phyloP scores from a whole-genome alignment of 106 monocot genomes.

The Phalaenopsis aphrodite region DNA sequence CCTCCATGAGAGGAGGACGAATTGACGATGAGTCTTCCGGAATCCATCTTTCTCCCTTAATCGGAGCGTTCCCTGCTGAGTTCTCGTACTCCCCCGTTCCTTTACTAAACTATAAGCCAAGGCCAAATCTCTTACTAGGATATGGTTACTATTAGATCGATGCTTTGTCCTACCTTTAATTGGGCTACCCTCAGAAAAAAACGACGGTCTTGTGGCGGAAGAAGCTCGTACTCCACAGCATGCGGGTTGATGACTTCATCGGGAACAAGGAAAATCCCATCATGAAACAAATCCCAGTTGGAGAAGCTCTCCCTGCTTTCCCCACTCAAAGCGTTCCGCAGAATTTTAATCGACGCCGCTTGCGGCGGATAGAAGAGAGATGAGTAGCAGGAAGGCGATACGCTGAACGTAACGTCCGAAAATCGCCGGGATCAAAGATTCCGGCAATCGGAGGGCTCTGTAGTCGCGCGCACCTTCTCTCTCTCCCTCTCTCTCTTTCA shows the following conservation, averaged over 20 bases:
- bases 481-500: neutral
- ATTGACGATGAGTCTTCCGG: constrained; percentile 46
- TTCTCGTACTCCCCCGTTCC: neutral
- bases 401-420: neutral
- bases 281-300: constrained; percentile 16
- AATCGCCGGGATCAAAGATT: neutral
- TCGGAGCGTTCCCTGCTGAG: neutral
- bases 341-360: neutral
- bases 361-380: neutral
- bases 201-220: constrained; percentile 79
- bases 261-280: constrained; percentile 90
- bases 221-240: constrained; percentile 88
- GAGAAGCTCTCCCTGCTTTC: neutral
- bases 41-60: constrained; percentile 32
- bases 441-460: neutral
- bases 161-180: neutral
- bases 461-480: neutral
- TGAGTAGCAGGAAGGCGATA: neutral
- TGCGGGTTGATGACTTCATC: constrained; percentile 67
- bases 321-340: neutral
- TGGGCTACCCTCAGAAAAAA: constrained; percentile 11
- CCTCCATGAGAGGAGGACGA: constrained; percentile 17
- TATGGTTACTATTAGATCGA: neutral
- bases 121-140: neutral
- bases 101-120: neutral